phyloP scores from a whole-genome alignment of 306 rosid genomes.

The Castanea crenata region DNA sequence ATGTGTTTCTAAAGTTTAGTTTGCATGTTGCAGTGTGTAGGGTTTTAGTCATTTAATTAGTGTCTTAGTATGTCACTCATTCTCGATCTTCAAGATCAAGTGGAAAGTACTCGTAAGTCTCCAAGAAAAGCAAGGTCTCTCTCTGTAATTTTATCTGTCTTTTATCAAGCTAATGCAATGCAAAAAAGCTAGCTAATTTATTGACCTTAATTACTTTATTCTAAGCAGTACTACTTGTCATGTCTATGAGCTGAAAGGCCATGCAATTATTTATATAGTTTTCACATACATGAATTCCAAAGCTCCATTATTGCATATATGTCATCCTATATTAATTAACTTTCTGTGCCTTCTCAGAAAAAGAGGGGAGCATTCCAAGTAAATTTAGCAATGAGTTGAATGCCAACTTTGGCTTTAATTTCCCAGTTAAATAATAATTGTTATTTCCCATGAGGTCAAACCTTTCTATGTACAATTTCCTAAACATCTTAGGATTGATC shows the following conservation, averaged over 20 bases:
- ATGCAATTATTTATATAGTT: no score
- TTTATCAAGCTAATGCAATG: background rate
- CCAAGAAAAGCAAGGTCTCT: background rate
- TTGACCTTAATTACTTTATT: background rate
- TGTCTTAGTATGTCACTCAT: background rate
- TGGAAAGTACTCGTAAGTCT: background rate
- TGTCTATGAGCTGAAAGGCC: no score
- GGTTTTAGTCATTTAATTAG: background rate
- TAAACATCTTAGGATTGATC: no score
- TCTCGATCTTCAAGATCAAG: background rate
- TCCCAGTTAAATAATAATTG: background rate
- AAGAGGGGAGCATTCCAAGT: no score
- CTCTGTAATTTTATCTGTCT: background rate
- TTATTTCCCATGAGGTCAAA: background rate
- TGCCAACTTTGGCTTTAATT: background rate
- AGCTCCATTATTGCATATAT: no score
- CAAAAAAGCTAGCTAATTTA: background rate
- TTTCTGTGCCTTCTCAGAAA: no score
- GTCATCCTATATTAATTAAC: no score
- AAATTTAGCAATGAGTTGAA: no score
- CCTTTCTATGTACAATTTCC: no score
- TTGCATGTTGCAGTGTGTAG: slow-evolving; percentile 2
- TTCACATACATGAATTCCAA: no score
- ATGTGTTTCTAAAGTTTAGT: background rate
- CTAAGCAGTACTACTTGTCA: no score